phyloP scores from a whole-genome alignment of 306 rosid species.

The Malus sylvestris region DNA sequence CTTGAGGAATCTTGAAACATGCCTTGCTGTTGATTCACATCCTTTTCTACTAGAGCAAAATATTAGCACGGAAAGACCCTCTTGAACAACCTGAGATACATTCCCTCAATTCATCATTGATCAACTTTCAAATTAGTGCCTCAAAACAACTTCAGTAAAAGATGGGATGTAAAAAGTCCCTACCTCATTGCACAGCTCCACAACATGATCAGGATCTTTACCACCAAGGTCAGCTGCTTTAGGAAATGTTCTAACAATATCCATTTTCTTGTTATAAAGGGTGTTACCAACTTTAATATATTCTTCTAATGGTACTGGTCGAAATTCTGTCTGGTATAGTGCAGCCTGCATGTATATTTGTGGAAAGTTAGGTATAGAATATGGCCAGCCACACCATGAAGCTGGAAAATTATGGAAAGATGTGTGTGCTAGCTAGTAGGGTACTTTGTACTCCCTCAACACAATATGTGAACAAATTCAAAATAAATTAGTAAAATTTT shows the following conservation, averaged over 20 bases:
- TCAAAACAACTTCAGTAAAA: constrained; percentile 15
- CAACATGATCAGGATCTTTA: constrained; percentile 97
- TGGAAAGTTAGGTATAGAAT: constrained; percentile 17
- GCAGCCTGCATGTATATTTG: constrained; percentile 71
- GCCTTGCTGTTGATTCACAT: constrained; percentile 95
- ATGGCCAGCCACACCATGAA: constrained; percentile 5
- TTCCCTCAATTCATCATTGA: background rate
- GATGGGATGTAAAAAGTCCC: constrained; percentile 5
- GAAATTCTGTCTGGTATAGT: constrained; percentile 83
- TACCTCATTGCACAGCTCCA: constrained; percentile 94
- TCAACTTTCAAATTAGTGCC: constrained; percentile 13
- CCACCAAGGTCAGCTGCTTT: constrained; percentile 76
- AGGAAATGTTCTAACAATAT: constrained; percentile 60
- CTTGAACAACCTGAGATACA: constrained; percentile 82
- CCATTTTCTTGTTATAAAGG: constrained; percentile 76
- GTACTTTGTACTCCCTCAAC: background rate
- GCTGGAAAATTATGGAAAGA: constrained; percentile 3
- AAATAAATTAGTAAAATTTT: background rate
- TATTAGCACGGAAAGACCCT: constrained; percentile 87
- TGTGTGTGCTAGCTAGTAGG: background rate
- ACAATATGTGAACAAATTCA: constrained; percentile 7
- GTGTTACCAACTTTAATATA: constrained; percentile 80
- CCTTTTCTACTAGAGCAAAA: constrained; percentile 97
- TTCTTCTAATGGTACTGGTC: constrained; percentile 97
- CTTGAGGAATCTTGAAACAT: constrained; percentile 71